Conservation (phyloP, 2,329 filamentous ascomycete genomes). For the Ascochyta clinopodiicola region DNA sequence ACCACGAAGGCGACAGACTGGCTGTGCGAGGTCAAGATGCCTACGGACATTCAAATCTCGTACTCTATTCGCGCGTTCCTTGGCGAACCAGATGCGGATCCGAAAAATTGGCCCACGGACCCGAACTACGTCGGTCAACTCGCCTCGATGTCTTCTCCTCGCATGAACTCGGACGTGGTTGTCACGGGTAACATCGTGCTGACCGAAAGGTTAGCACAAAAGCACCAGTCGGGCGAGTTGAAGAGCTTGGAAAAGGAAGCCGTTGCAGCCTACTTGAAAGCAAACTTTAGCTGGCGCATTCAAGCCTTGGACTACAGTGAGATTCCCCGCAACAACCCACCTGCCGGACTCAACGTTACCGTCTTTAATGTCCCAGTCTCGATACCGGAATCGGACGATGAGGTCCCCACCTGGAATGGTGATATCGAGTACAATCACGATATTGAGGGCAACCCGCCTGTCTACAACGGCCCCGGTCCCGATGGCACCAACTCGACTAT, state of each 20-base stretch:
- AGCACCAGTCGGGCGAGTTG: slow-evolving; percentile 33
- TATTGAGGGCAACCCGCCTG: slow-evolving; percentile 36
- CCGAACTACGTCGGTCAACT: slow-evolving; percentile 52
- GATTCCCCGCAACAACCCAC: slow-evolving; percentile 35
- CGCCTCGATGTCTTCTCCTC: slow-evolving; percentile 47
- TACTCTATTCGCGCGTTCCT: slow-evolving; percentile 44
- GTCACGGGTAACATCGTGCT: slow-evolving; percentile 52
- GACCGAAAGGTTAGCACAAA: slow-evolving; percentile 44
- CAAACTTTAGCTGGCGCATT: slow-evolving; percentile 42
- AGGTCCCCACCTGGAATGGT: slow-evolving; percentile 37
- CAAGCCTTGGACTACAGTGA: slow-evolving; percentile 39
- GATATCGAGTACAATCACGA: slow-evolving; percentile 31
- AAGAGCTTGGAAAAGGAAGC: slow-evolving; percentile 29
- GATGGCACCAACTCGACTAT: slow-evolving; percentile 24
- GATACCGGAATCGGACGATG: slow-evolving; percentile 31
- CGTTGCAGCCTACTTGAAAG: slow-evolving; percentile 35
- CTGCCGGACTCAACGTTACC: slow-evolving; percentile 40
- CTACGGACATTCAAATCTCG: slow-evolving; percentile 39
- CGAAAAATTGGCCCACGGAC: slow-evolving; percentile 45
- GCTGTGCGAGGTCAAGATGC: slow-evolving; percentile 42
- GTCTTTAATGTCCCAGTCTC: slow-evolving; percentile 34
- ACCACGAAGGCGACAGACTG: slow-evolving; percentile 35
- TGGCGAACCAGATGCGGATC: slow-evolving; percentile 32
- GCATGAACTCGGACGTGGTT: slow-evolving; percentile 44
- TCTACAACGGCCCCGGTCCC: slow-evolving; percentile 25